phyloP scores from a whole-genome alignment of 2,329 filamentous ascomycete genomes.

The Curvularia spicifera region DNA sequence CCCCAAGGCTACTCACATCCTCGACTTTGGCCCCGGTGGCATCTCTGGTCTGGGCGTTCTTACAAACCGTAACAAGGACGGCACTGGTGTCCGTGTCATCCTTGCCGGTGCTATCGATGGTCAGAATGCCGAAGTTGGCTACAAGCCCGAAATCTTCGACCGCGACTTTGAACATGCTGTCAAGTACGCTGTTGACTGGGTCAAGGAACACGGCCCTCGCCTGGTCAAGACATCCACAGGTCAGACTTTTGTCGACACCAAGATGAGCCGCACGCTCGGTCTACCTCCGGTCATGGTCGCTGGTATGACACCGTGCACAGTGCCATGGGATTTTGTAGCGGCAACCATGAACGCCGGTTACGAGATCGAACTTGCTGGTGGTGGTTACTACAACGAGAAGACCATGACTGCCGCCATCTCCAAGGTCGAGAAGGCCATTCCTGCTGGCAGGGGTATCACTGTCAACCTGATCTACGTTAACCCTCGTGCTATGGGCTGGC shows the following conservation, averaged over 20 bases:
- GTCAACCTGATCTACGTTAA: slow-evolving; percentile 63
- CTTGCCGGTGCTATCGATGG: slow-evolving; percentile 92
- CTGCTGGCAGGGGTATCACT: slow-evolving; percentile 59
- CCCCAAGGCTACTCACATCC: slow-evolving; percentile 86
- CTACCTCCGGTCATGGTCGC: slow-evolving; percentile 57
- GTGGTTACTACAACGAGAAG: slow-evolving; percentile 58
- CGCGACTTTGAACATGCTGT: slow-evolving; percentile 93
- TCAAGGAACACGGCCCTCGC: slow-evolving; percentile 93
- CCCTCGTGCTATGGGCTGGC: slow-evolving; percentile 60
- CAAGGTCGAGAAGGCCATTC: slow-evolving; percentile 54
- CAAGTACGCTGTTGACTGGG: slow-evolving; percentile 95
- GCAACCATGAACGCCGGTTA: slow-evolving; percentile 62
- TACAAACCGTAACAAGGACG: slow-evolving; percentile 99
- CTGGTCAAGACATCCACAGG: slow-evolving; percentile 88
- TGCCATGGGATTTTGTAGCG: slow-evolving; percentile 59
- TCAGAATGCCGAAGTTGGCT: slow-evolving; percentile 87
- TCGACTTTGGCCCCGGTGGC: slow-evolving; percentile 96
- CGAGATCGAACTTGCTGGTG: slow-evolving; percentile 58
- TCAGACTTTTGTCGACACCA: slow-evolving; percentile 92
- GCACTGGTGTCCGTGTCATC: slow-evolving; percentile 95
- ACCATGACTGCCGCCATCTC: slow-evolving; percentile 55
- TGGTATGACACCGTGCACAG: slow-evolving; percentile 58
- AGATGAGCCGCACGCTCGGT: slow-evolving; percentile 60
- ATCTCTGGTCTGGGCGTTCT: slow-evolving; percentile 95
- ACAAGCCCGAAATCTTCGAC: slow-evolving; percentile 97